phyloP scores from a whole-genome alignment of 2,329 filamentous ascomycete species.

The Chrysosporium queenslandicum region DNA sequence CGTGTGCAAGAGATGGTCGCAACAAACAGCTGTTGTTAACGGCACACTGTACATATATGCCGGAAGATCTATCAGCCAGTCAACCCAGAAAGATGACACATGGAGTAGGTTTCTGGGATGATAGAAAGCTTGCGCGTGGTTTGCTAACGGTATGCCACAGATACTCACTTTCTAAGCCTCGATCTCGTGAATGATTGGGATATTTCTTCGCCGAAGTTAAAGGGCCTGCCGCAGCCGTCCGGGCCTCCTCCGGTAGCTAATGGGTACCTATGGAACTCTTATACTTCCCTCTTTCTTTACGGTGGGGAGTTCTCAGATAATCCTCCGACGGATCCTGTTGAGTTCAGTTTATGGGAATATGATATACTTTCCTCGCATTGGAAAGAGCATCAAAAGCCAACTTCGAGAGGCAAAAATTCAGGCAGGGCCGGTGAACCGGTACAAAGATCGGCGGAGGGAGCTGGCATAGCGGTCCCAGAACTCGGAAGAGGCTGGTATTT shows the following conservation, averaged over 20 bases:
- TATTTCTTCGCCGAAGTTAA: constrained; percentile 52
- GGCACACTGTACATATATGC: constrained; percentile 69
- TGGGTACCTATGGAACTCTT: constrained; percentile 67
- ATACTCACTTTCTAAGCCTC: constrained; percentile 62
- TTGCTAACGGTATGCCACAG: constrained; percentile 27
- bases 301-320: constrained; percentile 63
- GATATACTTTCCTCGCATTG: constrained; percentile 50
- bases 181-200: constrained; percentile 66
- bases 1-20: constrained; percentile 56
- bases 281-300: constrained; percentile 60
- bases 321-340: constrained; percentile 46
- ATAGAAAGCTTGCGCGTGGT: not conserved
- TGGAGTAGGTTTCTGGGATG: constrained; percentile 51
- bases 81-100: constrained; percentile 51
- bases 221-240: constrained; percentile 52
- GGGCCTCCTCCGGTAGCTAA: constrained; percentile 62
- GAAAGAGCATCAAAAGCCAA: constrained; percentile 55
- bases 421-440: constrained; percentile 47
- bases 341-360: constrained; percentile 62
- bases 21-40: constrained; percentile 59
- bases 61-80: constrained; percentile 51
- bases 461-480: constrained; percentile 58
- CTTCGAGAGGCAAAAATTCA: constrained; percentile 54
- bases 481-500: constrained; percentile 68
- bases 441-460: constrained; percentile 63